Evolutionary conservation across 208 protist genomes (phyloP), one percentile per base, ranked within the genome.

Genomic region (Wallacemonas sp.): DNA sequence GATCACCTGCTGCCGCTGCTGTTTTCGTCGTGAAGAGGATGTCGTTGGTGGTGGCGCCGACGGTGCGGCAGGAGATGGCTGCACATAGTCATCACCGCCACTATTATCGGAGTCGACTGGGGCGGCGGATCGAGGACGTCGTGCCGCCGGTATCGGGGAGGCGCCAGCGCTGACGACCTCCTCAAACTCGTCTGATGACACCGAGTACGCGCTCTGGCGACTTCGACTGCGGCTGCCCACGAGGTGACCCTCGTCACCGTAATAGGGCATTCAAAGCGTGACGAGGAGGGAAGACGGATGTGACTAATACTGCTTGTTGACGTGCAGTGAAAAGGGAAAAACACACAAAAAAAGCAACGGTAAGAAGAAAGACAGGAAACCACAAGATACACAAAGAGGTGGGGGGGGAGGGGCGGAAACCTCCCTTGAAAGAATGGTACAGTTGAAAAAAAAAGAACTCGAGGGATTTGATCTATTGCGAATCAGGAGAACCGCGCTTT

Each of bases 221-320:
- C 52, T 58, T 24, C 52, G 52, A 27, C 52, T 58, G 30, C 52
- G 52, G n/a, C 52, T 58, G 16, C 32, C 52, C 14, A 58, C 52
- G 19, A 58, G 52, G 32, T 58, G 52, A 8, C 0, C n/a, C 29
- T 33, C 26, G 32, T 58, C 32, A 14, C n/a, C 6, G 32, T 38
- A n/a, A 30, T 39, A 24, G 29, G 52, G 52, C 52, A 58, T 58
- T 6, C 17, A 16, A 55, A 21, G 44, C 16, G n/a, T n/a, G n/a
- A n/a, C n/a, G n/a, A n/a, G n/a, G n/a, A n/a, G n/a, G n/a, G n/a
- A n/a, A n/a, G n/a, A n/a, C n/a, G n/a, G n/a, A n/a, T n/a, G n/a
- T n/a, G n/a, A n/a, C n/a, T n/a, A n/a, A n/a, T n/a, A n/a, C n/a
- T n/a, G n/a, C n/a, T n/a, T n/a, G n/a, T n/a, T n/a, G n/a, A 14